These are phyloP conservation scores for Grigorovia transvaalensis DNA, from an alignment of 805 yeast species.

Conservation along the genomic window DNA sequence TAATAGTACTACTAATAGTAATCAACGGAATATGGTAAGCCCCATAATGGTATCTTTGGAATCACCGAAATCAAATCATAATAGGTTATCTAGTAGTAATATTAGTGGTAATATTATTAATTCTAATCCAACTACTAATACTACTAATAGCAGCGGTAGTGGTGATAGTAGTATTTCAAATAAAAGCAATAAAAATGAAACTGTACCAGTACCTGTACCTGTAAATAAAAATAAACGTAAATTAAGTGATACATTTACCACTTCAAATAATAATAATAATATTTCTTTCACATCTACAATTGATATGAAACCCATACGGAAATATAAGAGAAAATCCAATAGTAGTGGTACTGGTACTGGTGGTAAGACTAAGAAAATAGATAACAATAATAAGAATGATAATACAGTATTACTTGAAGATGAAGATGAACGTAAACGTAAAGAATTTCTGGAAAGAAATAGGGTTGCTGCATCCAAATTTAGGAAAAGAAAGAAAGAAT, in stretches of 20 bases:
- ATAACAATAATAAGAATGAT: not conserved
- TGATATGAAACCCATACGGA: not conserved
- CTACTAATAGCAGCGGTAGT: too few relatives aligned
- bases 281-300: not conserved
- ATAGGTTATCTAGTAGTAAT: not conserved
- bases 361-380: not conserved
- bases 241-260: not conserved
- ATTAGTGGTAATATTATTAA: not conserved
- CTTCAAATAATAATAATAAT: too few relatives aligned
- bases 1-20: not conserved
- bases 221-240: not conserved
- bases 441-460: constrained; percentile 75
- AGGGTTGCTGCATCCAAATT: constrained; percentile 93
- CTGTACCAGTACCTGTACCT: not conserved
- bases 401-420: constrained; percentile 31
- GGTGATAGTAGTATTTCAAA: not conserved
- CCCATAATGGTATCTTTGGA: not conserved
- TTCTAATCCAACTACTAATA: too few relatives aligned
- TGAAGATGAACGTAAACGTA: constrained; percentile 59
- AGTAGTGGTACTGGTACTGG: not conserved
- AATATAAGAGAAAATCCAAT: not conserved
- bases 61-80: not conserved
- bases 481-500: constrained; percentile 86
- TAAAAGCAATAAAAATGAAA: not conserved
- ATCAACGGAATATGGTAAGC: not conserved